Base-by-base conservation (phyloP, 2,329 filamentous ascomycete species). In the Dothistroma pini region DNA sequence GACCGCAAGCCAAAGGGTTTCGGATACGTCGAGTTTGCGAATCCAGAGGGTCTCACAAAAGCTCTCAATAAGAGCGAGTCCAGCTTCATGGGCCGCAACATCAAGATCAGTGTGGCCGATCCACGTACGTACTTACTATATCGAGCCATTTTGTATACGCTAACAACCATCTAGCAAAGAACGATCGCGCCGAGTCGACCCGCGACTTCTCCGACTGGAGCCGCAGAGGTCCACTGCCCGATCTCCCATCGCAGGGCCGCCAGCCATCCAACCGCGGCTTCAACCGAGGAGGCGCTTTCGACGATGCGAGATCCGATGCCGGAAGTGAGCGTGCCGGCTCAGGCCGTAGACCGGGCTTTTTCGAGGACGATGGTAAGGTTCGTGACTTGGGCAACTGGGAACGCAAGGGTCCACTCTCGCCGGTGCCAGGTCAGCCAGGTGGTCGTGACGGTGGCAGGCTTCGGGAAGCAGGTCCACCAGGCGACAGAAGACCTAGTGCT, bases 1-100 rank as follows among this genome's bases (percentile, higher is more conserved):
- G 89, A 95, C 74, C 87, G 89, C 77, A 92, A 93, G 73, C 95
- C 95, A 67, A 99, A 99, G 82, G 95, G 95, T 54, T 99, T 99
- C 72, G 95, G 93, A 64, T 99, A 99, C 76, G 93, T 96, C 67
- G 95, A 99, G 77, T 99, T 99, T 72, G 86, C 83, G 68, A 88
- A 86, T 56, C 80, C 95, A 50, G 93, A 97, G 54, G 93, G 93
- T 62, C 81, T 99, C 72, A 96, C 96, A 82, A 89, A 92, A 78
- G 95, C 95, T 59, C 84, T 99, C 66, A 86, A 87, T 61, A 84
- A 95, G 65, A 93, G 93, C 72, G 90, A 91, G 70, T 83, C 86
- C 63, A 87, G 86, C 61, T 93, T 97, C 76, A 89, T 96, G 76
- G 92, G 92, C 69, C 89, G 95, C 69, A 89, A 88, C 74, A 92